Percentiles rank a stretch among this genome's conserved stretches.
Evolutionary conservation across 75 land plant genomes (phyloP).

Genomic region (Selaginella moellendorffii): DNA sequence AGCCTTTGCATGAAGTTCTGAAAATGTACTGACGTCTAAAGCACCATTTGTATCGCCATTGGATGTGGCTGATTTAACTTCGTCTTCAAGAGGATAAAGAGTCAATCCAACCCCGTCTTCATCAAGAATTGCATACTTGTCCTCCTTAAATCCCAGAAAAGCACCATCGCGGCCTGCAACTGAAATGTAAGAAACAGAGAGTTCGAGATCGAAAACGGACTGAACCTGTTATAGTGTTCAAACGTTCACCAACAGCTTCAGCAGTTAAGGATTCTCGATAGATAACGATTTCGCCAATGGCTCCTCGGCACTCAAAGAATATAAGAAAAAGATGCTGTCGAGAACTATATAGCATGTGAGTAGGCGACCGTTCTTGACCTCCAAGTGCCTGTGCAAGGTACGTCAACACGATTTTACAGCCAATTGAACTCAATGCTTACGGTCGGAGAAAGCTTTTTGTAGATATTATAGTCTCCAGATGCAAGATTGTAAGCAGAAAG

Average conservation of each 20-base stretch:
- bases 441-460: conserved; percentile 88
- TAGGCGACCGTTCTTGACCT: conserved; percentile 62
- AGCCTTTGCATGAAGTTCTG: conserved; percentile 24
- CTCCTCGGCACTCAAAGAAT: conserved; percentile 54
- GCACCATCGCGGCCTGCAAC: conserved; percentile 93
- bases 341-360: conserved; percentile 58
- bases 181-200: not conserved
- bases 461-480: conserved; percentile 68
- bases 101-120: conserved; percentile 70
- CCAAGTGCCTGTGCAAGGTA: conserved; percentile 82
- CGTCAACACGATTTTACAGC: not conserved
- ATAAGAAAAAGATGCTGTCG: conserved; percentile 83
- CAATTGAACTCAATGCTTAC: conserved; percentile 24
- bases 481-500: conserved; percentile 81
- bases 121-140: conserved; percentile 81
- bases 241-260: conserved; percentile 47
- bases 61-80: conserved; percentile 8
- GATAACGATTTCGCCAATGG: conserved; percentile 70
- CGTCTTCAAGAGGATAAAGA: conserved; percentile 41
- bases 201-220: not conserved
- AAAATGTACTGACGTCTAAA: conserved; percentile 38
- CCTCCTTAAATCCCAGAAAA: conserved; percentile 66
- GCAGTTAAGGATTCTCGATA: conserved; percentile 69
- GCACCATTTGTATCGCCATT: conserved; percentile 20
- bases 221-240: conserved; percentile 76